These are phyloP conservation scores for Wickerhamiella brachini DNA, from an alignment of 805 yeast species.

Conservation along the genomic window DNA sequence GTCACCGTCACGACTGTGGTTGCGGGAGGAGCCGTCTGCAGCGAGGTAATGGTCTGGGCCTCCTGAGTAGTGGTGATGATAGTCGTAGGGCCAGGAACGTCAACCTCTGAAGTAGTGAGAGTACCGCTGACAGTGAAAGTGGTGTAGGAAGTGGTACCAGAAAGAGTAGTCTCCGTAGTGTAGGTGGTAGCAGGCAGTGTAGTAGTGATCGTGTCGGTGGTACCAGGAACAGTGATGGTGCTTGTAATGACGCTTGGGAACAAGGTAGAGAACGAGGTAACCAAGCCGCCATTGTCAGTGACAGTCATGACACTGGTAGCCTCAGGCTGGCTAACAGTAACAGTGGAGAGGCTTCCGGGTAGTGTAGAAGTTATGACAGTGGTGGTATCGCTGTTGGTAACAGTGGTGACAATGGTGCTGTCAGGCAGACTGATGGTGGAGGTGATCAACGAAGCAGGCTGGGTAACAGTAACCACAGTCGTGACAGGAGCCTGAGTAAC, in stretches of 20 bases:
- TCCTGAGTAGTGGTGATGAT: not conserved
- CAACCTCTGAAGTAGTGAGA: not conserved
- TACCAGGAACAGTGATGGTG: not conserved
- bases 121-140: not conserved
- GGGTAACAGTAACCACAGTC: not conserved
- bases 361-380: not conserved
- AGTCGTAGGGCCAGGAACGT: not conserved
- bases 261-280: not conserved
- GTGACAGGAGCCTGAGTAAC: not conserved
- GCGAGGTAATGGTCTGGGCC: not conserved
- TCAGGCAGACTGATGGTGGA: constrained; percentile 3
- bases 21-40: not conserved
- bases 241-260: constrained; percentile 2
- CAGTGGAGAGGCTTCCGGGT: not conserved
- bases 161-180: not conserved
- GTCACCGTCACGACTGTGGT: not conserved
- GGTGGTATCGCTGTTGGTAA: not conserved
- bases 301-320: not conserved
- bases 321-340: not conserved
- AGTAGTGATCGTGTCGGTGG: not conserved
- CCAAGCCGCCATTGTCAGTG: not conserved
- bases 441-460: not conserved
- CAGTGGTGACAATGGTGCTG: not conserved
- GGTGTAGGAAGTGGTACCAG: not conserved
- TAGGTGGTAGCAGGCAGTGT: constrained; percentile 1